These are phyloP conservation scores for Volvox carteri DNA, from an alignment of 163 green algal genomes.

Conservation along the genomic window DNA sequence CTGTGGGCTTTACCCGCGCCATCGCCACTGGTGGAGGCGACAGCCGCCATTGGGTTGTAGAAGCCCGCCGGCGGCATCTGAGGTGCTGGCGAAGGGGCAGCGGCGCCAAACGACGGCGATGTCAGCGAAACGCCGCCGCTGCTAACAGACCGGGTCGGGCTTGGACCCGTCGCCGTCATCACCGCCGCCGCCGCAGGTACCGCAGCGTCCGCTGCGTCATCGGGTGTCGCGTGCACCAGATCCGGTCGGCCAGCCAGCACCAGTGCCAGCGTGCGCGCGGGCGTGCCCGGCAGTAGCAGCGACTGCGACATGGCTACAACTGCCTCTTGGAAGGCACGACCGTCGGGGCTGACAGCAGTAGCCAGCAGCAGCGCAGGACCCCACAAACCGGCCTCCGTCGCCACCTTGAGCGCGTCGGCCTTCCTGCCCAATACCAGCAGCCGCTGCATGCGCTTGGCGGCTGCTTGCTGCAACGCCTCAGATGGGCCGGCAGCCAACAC, in stretches of 20 bases:
- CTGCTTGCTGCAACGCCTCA: conserved; percentile 42
- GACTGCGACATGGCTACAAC: conserved; percentile 55
- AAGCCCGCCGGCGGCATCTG: conserved; percentile 19
- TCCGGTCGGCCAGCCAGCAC: conserved; percentile 65
- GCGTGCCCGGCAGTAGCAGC: conserved; percentile 50
- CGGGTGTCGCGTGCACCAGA: conserved; percentile 21
- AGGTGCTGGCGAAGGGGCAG: background rate
- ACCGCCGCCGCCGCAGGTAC: conserved; percentile 18
- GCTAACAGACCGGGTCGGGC: background rate
- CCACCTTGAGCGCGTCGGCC: conserved; percentile 50
- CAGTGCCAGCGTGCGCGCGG: conserved; percentile 64
- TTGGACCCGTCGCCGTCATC: background rate
- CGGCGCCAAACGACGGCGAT: conserved; percentile 7
- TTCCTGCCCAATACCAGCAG: conserved; percentile 40
- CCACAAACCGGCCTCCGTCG: conserved; percentile 57
- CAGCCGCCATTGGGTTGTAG: conserved; percentile 6
- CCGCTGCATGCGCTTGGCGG: conserved; percentile 52
- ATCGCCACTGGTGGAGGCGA: background rate
- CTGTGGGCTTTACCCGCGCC: background rate
- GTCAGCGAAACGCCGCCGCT: conserved; percentile 18
- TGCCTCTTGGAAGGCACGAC: conserved; percentile 17
- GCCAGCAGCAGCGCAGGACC: conserved; percentile 64
- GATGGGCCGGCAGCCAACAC: conserved; percentile 7
- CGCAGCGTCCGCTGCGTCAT: background rate
- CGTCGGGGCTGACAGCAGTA: conserved; percentile 38